Evolutionary conservation across 331 rosid genomes (phyloP), one percentile per base, ranked within the genome.

Genomic region (Ulmus americana): DNA sequence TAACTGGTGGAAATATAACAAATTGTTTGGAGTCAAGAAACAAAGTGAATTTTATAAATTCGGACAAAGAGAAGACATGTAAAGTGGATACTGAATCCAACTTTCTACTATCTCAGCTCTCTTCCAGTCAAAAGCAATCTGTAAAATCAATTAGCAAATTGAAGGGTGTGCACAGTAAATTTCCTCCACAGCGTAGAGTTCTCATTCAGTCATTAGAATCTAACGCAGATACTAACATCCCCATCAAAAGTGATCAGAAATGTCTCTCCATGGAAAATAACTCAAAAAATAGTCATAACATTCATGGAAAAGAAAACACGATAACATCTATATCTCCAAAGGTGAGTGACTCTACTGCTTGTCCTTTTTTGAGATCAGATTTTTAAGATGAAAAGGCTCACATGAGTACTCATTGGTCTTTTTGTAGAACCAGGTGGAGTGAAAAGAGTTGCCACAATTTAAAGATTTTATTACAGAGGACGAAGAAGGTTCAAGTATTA

Each of bases 401-500:
- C 62, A 63, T 10, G 56, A 67, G 18, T 39, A 10, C 28, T 39
- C 22, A 48, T 35, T 67, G 63, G 42, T 67, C 67, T 35, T 14
- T 62, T 45, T 72, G 59, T 51, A 67, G 81, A 71, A 72, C 20
- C 67, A 67, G 69, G 44, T 72, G 71, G 77, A 67, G 65, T 62
- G 48, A 46, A 72, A 48, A 20, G 51, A 47, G 45, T 54, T 67
- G 39, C 81, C 81, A 38, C 71, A 67, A 8, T 71, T 77, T 8
- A 74, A 72, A 44, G 28, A 71, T 62, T 77, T 67, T 63, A 39
- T 72, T 15, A 57, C 68, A 3, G 81, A 77, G 77, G 78, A 77
- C 50, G 77, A 77, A 63, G 81, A 72, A 77, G 81, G 81, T 48
- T 77, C 81, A 55, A 74, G 77, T 77, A 77, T 38, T 63, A 54